phyloP scores from a whole-genome alignment of 1,284 basidiomycete species.

The Ceratobasidium sp. region DNA sequence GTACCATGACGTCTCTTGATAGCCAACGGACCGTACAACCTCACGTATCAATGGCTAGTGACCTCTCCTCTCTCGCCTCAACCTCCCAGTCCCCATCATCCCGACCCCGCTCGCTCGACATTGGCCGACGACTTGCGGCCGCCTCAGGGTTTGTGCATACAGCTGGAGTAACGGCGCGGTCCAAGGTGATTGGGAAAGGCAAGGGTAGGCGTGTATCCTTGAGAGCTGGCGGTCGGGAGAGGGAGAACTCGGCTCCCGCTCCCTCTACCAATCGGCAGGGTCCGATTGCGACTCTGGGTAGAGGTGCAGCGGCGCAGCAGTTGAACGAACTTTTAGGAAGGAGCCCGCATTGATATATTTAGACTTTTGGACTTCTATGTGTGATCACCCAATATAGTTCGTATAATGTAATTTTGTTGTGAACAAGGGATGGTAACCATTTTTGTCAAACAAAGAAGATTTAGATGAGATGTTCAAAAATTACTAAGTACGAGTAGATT shows the following conservation, averaged over 20 bases:
- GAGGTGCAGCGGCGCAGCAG: constrained; percentile 51
- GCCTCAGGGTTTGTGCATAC: constrained; percentile 32
- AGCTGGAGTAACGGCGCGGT: constrained; percentile 23
- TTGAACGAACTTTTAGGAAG: constrained; percentile 53
- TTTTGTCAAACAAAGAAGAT: too few species aligned
- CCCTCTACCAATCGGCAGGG: constrained; percentile 14
- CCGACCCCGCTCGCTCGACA: constrained; percentile 31
- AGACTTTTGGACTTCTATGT: too few species aligned
- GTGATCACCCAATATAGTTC: too few species aligned
- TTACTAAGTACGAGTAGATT: too few species aligned
- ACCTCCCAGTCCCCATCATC: constrained; percentile 6
- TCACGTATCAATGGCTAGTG: not conserved
- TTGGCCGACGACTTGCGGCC: constrained; percentile 19
- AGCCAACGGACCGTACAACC: constrained; percentile 35
- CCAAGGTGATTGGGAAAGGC: constrained; percentile 27
- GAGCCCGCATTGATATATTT: constrained; percentile 25
- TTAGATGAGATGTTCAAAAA: too few species aligned
- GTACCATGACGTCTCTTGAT: constrained; percentile 21
- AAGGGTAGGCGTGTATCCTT: constrained; percentile 61
- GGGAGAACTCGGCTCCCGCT: constrained; percentile 27
- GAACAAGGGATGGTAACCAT: too few species aligned
- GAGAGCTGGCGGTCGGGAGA: constrained; percentile 56
- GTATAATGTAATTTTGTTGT: too few species aligned
- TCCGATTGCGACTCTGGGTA: constrained; percentile 45
- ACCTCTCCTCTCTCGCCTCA: constrained; percentile 13